phyloP scores from a whole-genome alignment of 2,329 filamentous ascomycete species.

The Nemania diffusa region DNA sequence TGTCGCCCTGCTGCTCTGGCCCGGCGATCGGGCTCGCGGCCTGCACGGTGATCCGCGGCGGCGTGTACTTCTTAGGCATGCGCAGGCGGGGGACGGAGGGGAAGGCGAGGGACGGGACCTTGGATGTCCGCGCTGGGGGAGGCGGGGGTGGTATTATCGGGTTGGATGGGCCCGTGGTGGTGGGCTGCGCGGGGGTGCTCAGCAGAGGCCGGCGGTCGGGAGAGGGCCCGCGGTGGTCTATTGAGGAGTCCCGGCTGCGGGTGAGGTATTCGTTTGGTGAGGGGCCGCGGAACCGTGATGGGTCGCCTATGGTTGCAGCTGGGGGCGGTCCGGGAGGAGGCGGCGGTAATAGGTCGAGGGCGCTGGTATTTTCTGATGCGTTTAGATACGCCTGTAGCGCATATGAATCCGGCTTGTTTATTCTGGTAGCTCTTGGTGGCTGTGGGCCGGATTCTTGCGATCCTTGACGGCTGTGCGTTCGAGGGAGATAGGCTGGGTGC shows the following conservation, averaged over 20 bases:
- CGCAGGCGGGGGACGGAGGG: constrained; percentile 54
- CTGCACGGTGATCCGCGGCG: constrained; percentile 51
- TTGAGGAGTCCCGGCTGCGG: constrained; percentile 35
- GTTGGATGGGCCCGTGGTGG: constrained; percentile 6
- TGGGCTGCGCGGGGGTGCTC: not conserved
- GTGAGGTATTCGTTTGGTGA: constrained; percentile 23
- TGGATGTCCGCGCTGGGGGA: constrained; percentile 37
- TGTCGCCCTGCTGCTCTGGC: constrained; percentile 35
- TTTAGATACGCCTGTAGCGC: constrained; percentile 53
- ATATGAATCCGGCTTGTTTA: constrained; percentile 47
- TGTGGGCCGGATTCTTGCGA: constrained; percentile 35
- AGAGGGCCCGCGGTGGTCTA: constrained; percentile 34
- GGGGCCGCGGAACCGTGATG: constrained; percentile 23
- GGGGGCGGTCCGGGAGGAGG: constrained; percentile 39
- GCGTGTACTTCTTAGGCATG: constrained; percentile 55
- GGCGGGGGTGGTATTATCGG: constrained; percentile 27
- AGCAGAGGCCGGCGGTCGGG: constrained; percentile 35
- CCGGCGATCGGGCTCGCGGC: constrained; percentile 45
- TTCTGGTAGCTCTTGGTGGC: constrained; percentile 34
- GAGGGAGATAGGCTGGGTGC: constrained; percentile 61
- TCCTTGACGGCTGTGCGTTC: constrained; percentile 47
- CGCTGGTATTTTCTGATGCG: constrained; percentile 44
- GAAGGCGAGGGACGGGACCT: constrained; percentile 51
- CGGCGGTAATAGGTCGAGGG: constrained; percentile 28
- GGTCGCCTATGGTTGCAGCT: constrained; percentile 22